Evolutionary conservation across 495 filamentous ascomycete species (phyloP).

Genomic region (Terfezia claveryi): DNA sequence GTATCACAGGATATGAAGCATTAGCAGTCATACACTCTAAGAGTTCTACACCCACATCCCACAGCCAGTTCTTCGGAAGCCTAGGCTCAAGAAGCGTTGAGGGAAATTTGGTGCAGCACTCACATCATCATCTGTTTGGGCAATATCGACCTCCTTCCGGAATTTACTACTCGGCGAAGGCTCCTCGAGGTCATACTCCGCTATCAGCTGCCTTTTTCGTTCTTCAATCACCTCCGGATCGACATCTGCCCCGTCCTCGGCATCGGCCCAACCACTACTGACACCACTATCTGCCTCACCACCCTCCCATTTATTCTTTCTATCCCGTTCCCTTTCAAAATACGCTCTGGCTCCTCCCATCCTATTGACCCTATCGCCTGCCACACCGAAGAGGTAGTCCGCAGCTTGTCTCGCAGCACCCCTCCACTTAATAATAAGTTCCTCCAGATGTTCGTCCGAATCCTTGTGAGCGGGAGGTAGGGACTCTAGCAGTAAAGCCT

Average conservation of each 20-base stretch:
- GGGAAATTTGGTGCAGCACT: background rate
- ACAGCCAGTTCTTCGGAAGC: too few relatives aligned
- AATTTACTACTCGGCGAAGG: background rate
- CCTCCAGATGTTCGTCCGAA: conserved; percentile 19
- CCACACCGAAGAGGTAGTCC: conserved; percentile 16
- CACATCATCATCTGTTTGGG: background rate
- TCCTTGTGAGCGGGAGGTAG: conserved; percentile 3
- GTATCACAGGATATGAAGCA: too few relatives aligned
- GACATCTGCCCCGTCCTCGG: background rate
- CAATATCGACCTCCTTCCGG: background rate
- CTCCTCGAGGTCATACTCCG: conserved; percentile 3
- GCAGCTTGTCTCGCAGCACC: conserved; percentile 16
- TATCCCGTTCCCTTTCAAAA: conserved; percentile 15
- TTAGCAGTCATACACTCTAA: too few relatives aligned
- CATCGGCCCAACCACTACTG: background rate
- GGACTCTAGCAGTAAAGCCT: conserved; percentile 14
- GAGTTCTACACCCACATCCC: too few relatives aligned
- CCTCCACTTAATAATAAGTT: conserved; percentile 22
- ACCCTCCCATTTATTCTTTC: conserved; percentile 13
- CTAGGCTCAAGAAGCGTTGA: too few relatives aligned
- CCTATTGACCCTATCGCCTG: conserved; percentile 14
- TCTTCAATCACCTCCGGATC: conserved; percentile 1
- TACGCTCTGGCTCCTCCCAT: conserved; percentile 11
- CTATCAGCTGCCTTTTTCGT: conserved; percentile 7
- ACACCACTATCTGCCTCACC: conserved; percentile 9